Evolutionary conservation across 2,329 filamentous ascomycete species (phyloP), one percentile per base, ranked within the genome.

Genomic region (Colletotrichum aenigma): DNA sequence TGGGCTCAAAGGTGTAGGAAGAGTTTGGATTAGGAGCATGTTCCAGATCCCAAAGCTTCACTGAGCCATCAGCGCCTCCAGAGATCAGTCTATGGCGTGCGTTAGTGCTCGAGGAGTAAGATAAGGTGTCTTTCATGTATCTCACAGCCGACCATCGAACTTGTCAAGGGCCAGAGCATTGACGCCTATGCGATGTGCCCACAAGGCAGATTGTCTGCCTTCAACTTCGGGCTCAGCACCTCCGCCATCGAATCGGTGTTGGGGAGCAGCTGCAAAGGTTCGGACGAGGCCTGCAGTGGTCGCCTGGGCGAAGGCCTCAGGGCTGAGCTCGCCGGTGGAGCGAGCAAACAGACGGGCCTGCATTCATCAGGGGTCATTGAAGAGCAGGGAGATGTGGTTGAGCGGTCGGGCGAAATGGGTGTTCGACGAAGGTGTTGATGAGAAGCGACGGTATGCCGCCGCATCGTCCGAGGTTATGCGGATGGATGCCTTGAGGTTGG

Each of bases 1-100:
- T 82, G 3, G 94, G 91, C 8, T 85, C 88, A 79, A 90, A 93
- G 21, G 82, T 88, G 80, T 88, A 88, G 43, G 83, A 83, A 76
- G 76, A 83, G 77, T 85, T 86, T 7, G 86, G 84, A 76, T 87
- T 87, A 15, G 82, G 82, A 78, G 88, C 87, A 66, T 89, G 86
- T 80, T 98, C 94, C 8, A 98, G 90, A 84, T 98, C 93, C 96
- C 96, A 98, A 61, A 98, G 86, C 78, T 93, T 94, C 81, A 98
- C 92, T 1, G 94, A 94, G 12, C 94, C 95, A 81, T 98, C 95
- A 6, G 95, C 93, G 34, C 96, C 96, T 6, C 95, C 96, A 1
- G 96, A 98, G 3, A 98, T 85, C 77, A 98, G 89, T 78, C 94
- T 94, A 79, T 21, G 6, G 10, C 21, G 36, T 34, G 38, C 62